Percentiles rank a stretch among this genome's conserved stretches.
phyloP scores from a whole-genome alignment of 2,329 filamentous ascomycete genomes.

The Pseudogymnoascus sp. region DNA sequence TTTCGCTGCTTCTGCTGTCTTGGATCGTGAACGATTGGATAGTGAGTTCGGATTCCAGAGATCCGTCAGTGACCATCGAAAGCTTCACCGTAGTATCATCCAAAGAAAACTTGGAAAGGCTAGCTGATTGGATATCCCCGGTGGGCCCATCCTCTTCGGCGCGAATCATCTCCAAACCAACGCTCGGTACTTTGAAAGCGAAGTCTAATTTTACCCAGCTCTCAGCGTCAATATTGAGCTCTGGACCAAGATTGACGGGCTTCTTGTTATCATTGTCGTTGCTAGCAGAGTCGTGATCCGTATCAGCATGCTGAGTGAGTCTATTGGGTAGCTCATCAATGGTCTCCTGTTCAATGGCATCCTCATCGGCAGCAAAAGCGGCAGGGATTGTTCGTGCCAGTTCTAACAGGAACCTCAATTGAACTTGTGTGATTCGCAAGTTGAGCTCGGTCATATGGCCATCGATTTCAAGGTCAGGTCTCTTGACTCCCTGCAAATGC shows the following conservation, averaged over 20 bases:
- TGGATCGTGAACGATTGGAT: slow-evolving; percentile 92
- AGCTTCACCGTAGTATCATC: slow-evolving; percentile 89
- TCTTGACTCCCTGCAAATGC: slow-evolving; percentile 65
- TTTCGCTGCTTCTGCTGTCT: slow-evolving; percentile 80
- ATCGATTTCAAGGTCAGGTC: slow-evolving; percentile 86
- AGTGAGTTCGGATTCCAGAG: slow-evolving; percentile 84
- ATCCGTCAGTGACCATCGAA: slow-evolving; percentile 84
- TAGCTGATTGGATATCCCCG: slow-evolving; percentile 68
- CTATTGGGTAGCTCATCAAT: slow-evolving; percentile 62
- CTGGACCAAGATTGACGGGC: slow-evolving; percentile 54
- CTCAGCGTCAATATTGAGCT: slow-evolving; percentile 59
- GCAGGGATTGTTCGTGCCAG: slow-evolving; percentile 80
- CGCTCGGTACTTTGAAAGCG: slow-evolving; percentile 78
- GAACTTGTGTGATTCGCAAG: slow-evolving; percentile 78
- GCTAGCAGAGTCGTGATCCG: background rate
- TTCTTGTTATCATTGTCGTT: slow-evolving; percentile 29
- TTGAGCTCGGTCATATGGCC: slow-evolving; percentile 92
- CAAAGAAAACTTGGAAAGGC: slow-evolving; percentile 86
- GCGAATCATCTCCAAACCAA: slow-evolving; percentile 80
- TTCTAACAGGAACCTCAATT: slow-evolving; percentile 82
- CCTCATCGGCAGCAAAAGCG: slow-evolving; percentile 69
- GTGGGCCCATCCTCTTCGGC: slow-evolving; percentile 69
- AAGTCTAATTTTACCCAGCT: slow-evolving; percentile 92
- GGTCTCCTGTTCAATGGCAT: slow-evolving; percentile 65
- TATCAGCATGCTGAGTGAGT: background rate